A percentile compares a stretch with the other conserved stretches of the same genome.
Conservation (phyloP, 2,329 filamentous ascomycete species). For the Apiospora aurea region DNA sequence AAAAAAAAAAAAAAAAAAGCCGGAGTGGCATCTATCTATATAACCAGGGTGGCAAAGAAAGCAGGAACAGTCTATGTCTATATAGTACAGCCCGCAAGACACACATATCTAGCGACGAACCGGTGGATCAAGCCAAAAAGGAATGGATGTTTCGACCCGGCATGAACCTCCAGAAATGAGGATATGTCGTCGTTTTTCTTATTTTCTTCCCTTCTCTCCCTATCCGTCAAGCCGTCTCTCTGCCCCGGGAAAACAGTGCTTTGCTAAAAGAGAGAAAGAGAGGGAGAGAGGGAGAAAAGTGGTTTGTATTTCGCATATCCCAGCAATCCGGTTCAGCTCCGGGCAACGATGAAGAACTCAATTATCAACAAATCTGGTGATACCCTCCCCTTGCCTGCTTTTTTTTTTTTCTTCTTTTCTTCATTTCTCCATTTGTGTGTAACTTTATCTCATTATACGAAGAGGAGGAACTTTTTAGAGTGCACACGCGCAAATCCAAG, state of each 20-base stretch:
- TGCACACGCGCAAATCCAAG: neutral
- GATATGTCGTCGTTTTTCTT: too few species aligned
- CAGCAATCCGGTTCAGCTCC: slow-evolving; percentile 42
- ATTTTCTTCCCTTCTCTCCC: too few species aligned
- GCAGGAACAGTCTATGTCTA: neutral
- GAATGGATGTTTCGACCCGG: neutral
- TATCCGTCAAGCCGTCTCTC: neutral
- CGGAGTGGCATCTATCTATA: neutral
- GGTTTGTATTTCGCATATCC: slow-evolving; percentile 27
- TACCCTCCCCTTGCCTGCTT: slow-evolving; percentile 12
- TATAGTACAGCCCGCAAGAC: neutral
- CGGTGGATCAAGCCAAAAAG: slow-evolving; percentile 7
- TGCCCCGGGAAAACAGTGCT: neutral
- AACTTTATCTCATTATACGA: neutral
- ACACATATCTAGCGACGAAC: slow-evolving; percentile 16
- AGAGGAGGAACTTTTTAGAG: neutral
- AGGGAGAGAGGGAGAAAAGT: neutral
- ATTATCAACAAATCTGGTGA: slow-evolving; percentile 34
- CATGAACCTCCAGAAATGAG: slow-evolving; percentile 8
- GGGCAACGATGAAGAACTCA: slow-evolving; percentile 31
- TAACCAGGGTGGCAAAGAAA: neutral
- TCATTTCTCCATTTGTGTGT: neutral
- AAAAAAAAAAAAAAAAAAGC: slow-evolving; percentile 21
- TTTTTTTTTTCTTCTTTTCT: neutral
- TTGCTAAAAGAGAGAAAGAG: too few species aligned